Percentiles rank a stretch among this genome's conserved stretches.
Evolutionary conservation across 495 filamentous ascomycete species (phyloP).

Genomic region (Talaromyces ruber): DNA sequence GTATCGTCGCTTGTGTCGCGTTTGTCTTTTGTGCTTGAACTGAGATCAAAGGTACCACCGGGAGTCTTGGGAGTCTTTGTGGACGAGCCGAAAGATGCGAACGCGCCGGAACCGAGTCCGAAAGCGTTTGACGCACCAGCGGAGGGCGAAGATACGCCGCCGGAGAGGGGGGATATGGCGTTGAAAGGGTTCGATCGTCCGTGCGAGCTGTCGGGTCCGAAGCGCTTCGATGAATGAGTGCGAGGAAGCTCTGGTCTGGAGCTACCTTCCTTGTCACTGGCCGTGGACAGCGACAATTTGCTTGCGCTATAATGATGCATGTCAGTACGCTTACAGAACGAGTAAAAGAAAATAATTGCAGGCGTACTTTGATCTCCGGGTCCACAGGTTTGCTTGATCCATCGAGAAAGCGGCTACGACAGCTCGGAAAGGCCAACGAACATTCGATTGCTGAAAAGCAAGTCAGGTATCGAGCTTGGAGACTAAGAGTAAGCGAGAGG

Average conservation of each 20-base stretch:
- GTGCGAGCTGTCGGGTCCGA: slow-evolving; percentile 69
- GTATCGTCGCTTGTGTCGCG: slow-evolving; percentile 48
- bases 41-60: slow-evolving; percentile 68
- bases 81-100: slow-evolving; percentile 87
- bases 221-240: slow-evolving; percentile 58
- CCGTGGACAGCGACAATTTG: slow-evolving; percentile 77
- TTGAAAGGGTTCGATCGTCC: slow-evolving; percentile 83
- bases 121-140: slow-evolving; percentile 85
- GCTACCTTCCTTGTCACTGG: slow-evolving; percentile 46
- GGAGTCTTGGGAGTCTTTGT: slow-evolving; percentile 82
- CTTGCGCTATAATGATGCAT: slow-evolving; percentile 46
- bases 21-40: slow-evolving; percentile 46
- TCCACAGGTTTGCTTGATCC: slow-evolving; percentile 75
- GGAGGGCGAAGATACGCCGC: slow-evolving; percentile 74
- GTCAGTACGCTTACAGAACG: slow-evolving; percentile 3
- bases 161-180: slow-evolving; percentile 61
- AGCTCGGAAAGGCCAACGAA: slow-evolving; percentile 30
- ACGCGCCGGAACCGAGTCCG: slow-evolving; percentile 87
- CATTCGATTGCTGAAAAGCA: slow-evolving; percentile 22
- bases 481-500: slow-evolving; percentile 16
- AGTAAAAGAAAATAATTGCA: not conserved
- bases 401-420: slow-evolving; percentile 37
- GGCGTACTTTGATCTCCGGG: slow-evolving; percentile 82
- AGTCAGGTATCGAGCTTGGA: slow-evolving; percentile 13
- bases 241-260: slow-evolving; percentile 59